Evolutionary conservation across 495 filamentous ascomycete genomes (phyloP).

Genomic region (Aspergillus funiculosus): DNA sequence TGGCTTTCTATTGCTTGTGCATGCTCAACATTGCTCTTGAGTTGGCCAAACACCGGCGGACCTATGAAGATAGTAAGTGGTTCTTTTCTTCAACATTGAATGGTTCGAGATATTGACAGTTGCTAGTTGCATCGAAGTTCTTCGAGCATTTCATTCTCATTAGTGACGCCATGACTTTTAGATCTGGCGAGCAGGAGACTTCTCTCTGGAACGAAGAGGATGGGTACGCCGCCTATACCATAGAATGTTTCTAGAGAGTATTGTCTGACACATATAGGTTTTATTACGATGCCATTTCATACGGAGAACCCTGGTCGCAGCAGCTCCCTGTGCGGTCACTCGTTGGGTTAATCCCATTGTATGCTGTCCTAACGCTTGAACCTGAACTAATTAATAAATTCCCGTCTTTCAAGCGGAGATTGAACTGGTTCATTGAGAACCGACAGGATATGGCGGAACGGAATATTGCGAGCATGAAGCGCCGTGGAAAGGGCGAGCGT

Average conservation of each 20-base stretch:
- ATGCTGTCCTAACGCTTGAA: conserved; percentile 85
- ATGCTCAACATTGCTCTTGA: conserved; percentile 97
- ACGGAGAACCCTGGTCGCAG: conserved; percentile 86
- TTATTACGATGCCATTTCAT: conserved; percentile 97
- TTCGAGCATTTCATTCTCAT: conserved; percentile 98
- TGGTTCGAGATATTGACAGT: background rate
- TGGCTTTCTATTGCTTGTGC: conserved; percentile 91
- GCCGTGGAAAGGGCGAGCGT: conserved; percentile 80
- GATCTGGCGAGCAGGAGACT: conserved; percentile 67
- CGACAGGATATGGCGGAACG: conserved; percentile 77
- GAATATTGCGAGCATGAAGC: conserved; percentile 86
- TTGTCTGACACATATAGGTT: conserved; percentile 44
- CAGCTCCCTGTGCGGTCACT: conserved; percentile 87
- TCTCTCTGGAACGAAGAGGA: conserved; percentile 95
- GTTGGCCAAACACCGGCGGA: conserved; percentile 90
- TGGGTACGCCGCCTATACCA: conserved; percentile 36
- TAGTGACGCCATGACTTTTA: conserved; percentile 94
- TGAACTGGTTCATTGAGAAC: conserved; percentile 91
- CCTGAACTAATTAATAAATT: conserved; percentile 89
- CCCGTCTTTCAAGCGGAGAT: conserved; percentile 84
- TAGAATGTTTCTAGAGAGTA: background rate
- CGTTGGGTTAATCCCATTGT: conserved; percentile 88
- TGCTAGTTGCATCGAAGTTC: conserved; percentile 86
- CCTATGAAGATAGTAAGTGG: conserved; percentile 83
- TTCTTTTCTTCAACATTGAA: background rate